Evolutionary conservation across 2,329 filamentous ascomycete species (phyloP), one percentile per base, ranked within the genome.

Genomic region (Xylariales sp.): DNA sequence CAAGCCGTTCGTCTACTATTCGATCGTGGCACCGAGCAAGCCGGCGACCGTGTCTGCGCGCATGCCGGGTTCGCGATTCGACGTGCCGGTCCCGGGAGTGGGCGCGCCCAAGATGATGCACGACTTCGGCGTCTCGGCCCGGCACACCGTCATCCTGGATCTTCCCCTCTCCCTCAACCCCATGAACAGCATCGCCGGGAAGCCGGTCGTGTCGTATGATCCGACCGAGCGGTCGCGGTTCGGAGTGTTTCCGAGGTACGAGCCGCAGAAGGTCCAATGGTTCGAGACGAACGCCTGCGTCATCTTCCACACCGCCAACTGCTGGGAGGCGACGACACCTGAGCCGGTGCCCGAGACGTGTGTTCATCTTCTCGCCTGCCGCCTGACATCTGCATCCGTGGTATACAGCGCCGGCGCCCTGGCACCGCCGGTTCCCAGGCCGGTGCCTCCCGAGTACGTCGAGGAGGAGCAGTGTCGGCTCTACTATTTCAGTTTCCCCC

Each of bases 231-330:
- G 64, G 2, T 77, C 82, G 1, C 72, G 83, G 3, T 86, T 85
- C 47, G 83, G 82, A 0, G 67, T 86, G 2, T 86, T 87, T 46
- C 81, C 82, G 9, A 70, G 83, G 3, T 72, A 76, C 40, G 54
- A 69, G 10, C 81, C 82, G 1, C 56, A 73, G 2, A 61, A 65
- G 1, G 69, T 84, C 3, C 69, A 70, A 8, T 87, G 83, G 82
- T 86, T 83, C 46, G 74, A 83, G 58, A 85, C 82, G 0, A 73
- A 74, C 9, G 69, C 79, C 5, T 86, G 80, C 51, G 80, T 80
- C 51, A 83, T 87, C 32, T 85, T 86, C 46, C 84, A 87, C 51
- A 84, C 82, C 0, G 83, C 80, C 1, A 86, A 85, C 49, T 76
- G 77, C 2, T 88, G 83, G 84, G 80, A 86, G 39, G 69, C 73